These are phyloP conservation scores for Ammopiptanthus mongolicus DNA, from an alignment of 306 rosid species.

Conservation along the genomic window DNA sequence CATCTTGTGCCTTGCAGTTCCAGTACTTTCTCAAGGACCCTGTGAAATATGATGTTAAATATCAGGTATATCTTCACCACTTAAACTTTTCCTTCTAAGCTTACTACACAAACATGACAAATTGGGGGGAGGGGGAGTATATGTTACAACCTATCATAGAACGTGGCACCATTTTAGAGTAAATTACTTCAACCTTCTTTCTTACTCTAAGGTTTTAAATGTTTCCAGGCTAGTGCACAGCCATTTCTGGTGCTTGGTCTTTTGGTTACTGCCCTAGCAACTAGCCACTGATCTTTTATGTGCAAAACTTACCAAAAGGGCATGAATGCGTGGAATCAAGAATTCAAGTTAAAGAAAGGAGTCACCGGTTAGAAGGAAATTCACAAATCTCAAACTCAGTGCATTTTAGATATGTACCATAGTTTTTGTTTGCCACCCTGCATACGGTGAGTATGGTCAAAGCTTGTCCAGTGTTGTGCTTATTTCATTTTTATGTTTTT, in stretches of 20 bases:
- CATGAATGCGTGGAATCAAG: neutral
- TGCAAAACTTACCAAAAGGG: neutral
- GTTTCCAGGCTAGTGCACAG: constrained; percentile 44
- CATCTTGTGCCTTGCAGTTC: constrained; percentile 30
- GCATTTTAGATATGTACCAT: neutral
- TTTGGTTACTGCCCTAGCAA: constrained; percentile 46
- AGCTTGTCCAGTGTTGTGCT: neutral
- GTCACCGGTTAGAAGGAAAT: neutral
- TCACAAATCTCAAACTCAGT: neutral
- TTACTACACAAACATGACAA: neutral
- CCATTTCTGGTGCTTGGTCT: constrained; percentile 47
- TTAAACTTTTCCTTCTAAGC: neutral
- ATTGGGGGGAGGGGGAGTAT: neutral
- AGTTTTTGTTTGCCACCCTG: constrained; percentile 1
- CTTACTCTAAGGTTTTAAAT: neutral
- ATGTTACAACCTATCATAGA: neutral
- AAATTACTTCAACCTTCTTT: neutral
- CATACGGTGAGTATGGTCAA: neutral
- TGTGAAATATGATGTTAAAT: constrained; percentile 48
- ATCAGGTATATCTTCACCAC: constrained; percentile 33
- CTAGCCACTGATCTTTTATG: constrained; percentile 29
- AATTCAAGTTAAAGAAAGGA: neutral
- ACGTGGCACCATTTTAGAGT: neutral
- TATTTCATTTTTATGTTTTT: neutral
- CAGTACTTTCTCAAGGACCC: constrained; percentile 50